phyloP scores from a whole-genome alignment of 2,329 filamentous ascomycete species.

The Colletotrichum magnum region DNA sequence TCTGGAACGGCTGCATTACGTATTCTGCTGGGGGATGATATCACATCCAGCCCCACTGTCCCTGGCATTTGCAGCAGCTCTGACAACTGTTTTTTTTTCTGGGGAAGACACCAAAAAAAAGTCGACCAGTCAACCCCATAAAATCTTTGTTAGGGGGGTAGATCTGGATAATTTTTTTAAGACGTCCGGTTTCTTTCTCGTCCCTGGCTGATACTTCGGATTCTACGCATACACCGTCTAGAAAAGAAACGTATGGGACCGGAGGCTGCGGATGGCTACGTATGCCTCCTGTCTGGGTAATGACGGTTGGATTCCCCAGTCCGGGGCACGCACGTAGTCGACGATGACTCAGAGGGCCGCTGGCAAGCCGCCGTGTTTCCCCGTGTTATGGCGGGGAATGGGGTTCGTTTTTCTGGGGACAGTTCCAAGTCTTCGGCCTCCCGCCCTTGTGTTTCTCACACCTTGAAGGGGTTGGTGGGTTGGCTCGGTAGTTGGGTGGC shows the following conservation, averaged over 20 bases:
- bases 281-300: conserved; percentile 6
- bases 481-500: conserved; percentile 38
- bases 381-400: conserved; percentile 28
- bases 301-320: conserved; percentile 22
- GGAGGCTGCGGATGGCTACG: conserved; percentile 25
- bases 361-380: conserved; percentile 13
- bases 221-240: conserved; percentile 18
- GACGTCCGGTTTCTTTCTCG: neutral
- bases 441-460: neutral
- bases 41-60: conserved; percentile 37
- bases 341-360: conserved; percentile 25
- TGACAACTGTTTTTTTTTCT: conserved; percentile 7
- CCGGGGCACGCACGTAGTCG: neutral
- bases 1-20: conserved; percentile 38
- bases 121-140: conserved; percentile 5
- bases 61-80: conserved; percentile 23
- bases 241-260: conserved; percentile 13
- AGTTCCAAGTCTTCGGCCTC: conserved; percentile 1
- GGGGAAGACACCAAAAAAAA: conserved; percentile 13
- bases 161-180: conserved; percentile 18
- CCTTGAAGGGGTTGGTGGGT: conserved; percentile 18
- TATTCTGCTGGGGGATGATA: conserved; percentile 37
- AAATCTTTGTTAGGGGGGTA: conserved; percentile 20
- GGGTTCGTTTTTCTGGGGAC: conserved; percentile 28
- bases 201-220: neutral